Evolutionary conservation across 2,329 filamentous ascomycete species (phyloP).

Genomic region (Nemania sp.): DNA sequence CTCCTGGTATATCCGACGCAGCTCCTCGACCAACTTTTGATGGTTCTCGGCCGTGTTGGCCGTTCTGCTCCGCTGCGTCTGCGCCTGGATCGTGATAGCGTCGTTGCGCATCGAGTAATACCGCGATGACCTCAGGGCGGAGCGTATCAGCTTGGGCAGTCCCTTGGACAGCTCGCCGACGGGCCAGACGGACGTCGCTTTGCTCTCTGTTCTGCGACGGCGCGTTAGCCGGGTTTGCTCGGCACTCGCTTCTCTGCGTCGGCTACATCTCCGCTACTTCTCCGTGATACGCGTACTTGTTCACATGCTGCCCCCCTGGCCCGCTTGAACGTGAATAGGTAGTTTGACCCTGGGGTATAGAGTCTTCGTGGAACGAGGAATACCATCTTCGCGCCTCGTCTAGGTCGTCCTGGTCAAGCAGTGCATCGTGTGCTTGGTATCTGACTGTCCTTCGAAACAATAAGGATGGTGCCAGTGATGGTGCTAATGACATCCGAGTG

Average conservation of each 20-base stretch:
- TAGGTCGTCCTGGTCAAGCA: slow-evolving; percentile 55
- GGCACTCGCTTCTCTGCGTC: neutral
- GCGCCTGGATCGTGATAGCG: slow-evolving; percentile 59
- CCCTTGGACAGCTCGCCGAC: slow-evolving; percentile 50
- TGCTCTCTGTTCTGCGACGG: slow-evolving; percentile 58
- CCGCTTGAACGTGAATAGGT: slow-evolving; percentile 63
- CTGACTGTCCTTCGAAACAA: slow-evolving; percentile 22
- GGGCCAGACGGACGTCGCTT: slow-evolving; percentile 59
- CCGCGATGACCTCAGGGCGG: slow-evolving; percentile 53
- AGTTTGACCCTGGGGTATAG: slow-evolving; percentile 56
- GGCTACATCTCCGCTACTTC: too few relatives aligned
- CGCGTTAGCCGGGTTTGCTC: slow-evolving; percentile 2
- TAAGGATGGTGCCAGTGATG: too few relatives aligned
- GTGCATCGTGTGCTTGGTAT: slow-evolving; percentile 53
- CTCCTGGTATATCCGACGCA: slow-evolving; percentile 52
- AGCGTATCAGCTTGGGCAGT: slow-evolving; percentile 55
- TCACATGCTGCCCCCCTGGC: slow-evolving; percentile 65
- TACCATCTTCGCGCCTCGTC: slow-evolving; percentile 58
- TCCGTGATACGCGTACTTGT: slow-evolving; percentile 56
- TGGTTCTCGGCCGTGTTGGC: slow-evolving; percentile 60
- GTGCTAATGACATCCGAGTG: neutral
- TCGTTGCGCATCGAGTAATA: slow-evolving; percentile 59
- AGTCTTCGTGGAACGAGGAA: slow-evolving; percentile 47
- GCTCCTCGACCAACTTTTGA: slow-evolving; percentile 53
- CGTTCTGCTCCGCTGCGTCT: slow-evolving; percentile 56